These are phyloP conservation scores for Senecio squalidus DNA, from an alignment of 140 eudicot genomes.

Conservation along the genomic window DNA sequence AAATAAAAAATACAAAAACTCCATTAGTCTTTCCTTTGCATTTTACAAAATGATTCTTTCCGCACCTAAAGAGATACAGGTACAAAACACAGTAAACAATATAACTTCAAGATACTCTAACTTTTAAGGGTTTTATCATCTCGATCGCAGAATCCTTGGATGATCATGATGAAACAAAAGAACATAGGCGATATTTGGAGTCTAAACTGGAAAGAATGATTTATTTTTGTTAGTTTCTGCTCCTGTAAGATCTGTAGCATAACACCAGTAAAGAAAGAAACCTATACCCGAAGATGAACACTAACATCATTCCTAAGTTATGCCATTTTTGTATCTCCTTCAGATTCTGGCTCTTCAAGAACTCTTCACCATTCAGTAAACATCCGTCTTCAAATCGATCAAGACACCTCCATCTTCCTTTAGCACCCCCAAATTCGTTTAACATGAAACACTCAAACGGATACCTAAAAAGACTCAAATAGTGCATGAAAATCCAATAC, in stretches of 20 bases:
- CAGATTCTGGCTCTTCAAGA: conserved; percentile 47
- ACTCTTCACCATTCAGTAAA: conserved; percentile 41
- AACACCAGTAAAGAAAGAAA: conserved; percentile 46
- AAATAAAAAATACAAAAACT: too few species aligned
- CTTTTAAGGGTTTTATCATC: neutral
- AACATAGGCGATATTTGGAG: neutral
- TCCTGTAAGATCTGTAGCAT: conserved; percentile 41
- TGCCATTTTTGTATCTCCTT: conserved; percentile 60
- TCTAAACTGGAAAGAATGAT: neutral
- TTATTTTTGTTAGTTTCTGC: conserved; percentile 24
- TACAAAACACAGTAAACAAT: neutral
- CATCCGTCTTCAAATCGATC: conserved; percentile 43
- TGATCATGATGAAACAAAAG: neutral
- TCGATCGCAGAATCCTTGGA: neutral
- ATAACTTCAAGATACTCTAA: neutral
- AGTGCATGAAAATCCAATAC: conserved; percentile 68
- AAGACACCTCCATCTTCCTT: conserved; percentile 44
- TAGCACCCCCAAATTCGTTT: conserved; percentile 63
- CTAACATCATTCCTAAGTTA: conserved; percentile 54
- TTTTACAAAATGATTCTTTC: too few species aligned
- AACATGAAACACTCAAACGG: conserved; percentile 75
- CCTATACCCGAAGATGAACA: conserved; percentile 55
- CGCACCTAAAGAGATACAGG: too few species aligned
- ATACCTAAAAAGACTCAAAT: conserved; percentile 68
- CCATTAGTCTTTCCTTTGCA: too few species aligned